Base-by-base conservation (phyloP, 73 alveolate species). In the Symbiodinium natans region DNA sequence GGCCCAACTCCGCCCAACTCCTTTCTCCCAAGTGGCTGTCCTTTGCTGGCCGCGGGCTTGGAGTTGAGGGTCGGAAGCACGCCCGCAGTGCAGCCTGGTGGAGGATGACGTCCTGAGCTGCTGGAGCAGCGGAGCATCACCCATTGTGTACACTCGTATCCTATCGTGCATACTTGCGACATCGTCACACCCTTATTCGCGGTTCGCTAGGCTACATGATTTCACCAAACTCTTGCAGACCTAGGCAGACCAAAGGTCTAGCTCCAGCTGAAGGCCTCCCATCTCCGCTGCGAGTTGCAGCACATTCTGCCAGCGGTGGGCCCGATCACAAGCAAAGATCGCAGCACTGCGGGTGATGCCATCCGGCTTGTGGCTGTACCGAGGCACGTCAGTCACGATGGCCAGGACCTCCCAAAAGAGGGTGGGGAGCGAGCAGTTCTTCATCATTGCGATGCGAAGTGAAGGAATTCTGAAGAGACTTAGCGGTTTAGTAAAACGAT, bases 271-370 rank as follows among this genome's bases (percentile, higher is more conserved):
- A 21, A 42, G 19, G 10, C n/a, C 46, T 5, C 46, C 46, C 86
- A 75, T 36, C 86, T 15, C 41, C 46, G 41, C 41, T 21, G 54
- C 41, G n/a, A 40, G 42, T 21, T 2, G 75, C 92, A 83, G 59
- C 75, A 56, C 74, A 7, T 29, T 41, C 74, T 29, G 71, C 74
- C 92, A 83, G 13, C 43, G 71, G 41, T n/a, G 9, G 40, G 90
- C 90, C 39, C 46, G 38, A 38, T 36, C 59, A 27, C 59, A 82
- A 23, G 92, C 73, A n/a, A 83, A 83, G 74, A 42, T 40, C 41
- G 74, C 92, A 31, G 92, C 92, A 33, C 74, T 33, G 41, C 25
- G 25, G 92, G 92, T 27, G 92, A 83, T 40, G 92, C 74, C 74
- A 36, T 83, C 92, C 21, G 92, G 39, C 39, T 21, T 6, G 41